Evolutionary conservation across 2,329 filamentous ascomycete genomes (phyloP), one percentile per base, ranked within the genome.

Genomic region (Penicillium sp.): DNA sequence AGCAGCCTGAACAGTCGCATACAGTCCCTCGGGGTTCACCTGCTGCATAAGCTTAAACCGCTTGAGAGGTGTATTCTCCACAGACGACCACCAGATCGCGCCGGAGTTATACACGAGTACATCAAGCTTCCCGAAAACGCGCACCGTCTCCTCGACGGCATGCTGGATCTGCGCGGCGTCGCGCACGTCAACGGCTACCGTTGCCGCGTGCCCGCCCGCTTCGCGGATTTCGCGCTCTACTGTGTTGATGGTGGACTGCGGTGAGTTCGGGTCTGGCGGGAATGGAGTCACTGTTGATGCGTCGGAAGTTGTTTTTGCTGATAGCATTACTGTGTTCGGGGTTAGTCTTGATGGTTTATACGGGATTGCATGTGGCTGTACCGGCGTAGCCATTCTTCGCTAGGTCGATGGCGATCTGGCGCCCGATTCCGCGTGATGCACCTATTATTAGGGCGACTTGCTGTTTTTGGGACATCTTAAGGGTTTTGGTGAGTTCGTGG

Each of bases 31-130:
- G 0, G 80, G 76, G 60, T 89, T 89, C 54, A 89, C 80, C 53
- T 75, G 74, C 69, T 89, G 85, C 83, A 90, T 87, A 57, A 85
- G 77, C 64, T 82, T 81, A 70, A 88, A 91, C n/a, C 86, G 78
- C 67, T 84, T 85, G 56, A 85, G 72, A 0, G 85, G 83, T 0
- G 87, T 91, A 41, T 82, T 78, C 45, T 82, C 77, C 0, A 94
- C 81, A 1, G 84, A 78, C 0, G 84, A 79, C 87, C 87, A 91
- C 83, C 84, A 93, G 57, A 94, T 89, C 3, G 88, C 88, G 35
- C 88, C 88, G 0, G 84, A 83, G 65, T 93, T 94, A 73, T 94
- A 94, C 43, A 93, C 68, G 2, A 94, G 69, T 0, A 85, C 83
- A 63, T 93, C 87, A 3, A 94, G 72, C 21, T 77, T 78, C 38